A percentile compares a stretch with the other conserved stretches of the same genome.
These are phyloP conservation scores for Kickxella alabastrina DNA, from an alignment of 192 early-diverging fungal genomes.

Conservation along the genomic window DNA sequence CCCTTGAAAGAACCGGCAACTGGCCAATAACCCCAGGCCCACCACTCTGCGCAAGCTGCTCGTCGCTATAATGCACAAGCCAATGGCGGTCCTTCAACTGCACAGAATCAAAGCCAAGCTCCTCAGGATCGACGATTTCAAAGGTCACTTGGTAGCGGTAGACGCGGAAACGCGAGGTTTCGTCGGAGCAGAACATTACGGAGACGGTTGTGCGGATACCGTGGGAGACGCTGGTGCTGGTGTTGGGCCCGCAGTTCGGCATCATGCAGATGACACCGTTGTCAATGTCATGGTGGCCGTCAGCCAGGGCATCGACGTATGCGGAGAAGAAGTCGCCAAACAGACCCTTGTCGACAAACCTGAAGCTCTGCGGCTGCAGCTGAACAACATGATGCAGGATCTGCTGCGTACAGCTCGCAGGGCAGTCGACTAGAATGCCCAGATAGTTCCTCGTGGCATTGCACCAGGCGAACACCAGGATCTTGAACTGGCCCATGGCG, in stretches of 20 bases:
- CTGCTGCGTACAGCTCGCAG: neutral
- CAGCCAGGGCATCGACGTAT: conserved; percentile 26
- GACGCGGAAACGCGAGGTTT: conserved; percentile 19
- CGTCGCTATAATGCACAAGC: conserved; percentile 22
- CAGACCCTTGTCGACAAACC: conserved; percentile 30
- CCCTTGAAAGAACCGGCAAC: conserved; percentile 22
- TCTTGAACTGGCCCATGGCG: conserved; percentile 17
- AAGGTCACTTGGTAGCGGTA: conserved; percentile 47
- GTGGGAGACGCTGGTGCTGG: conserved; percentile 14
- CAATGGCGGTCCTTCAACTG: conserved; percentile 38
- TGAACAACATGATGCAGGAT: conserved; percentile 44
- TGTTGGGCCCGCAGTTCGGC: conserved; percentile 35
- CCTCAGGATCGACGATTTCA: conserved; percentile 19
- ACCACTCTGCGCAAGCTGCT: conserved; percentile 10
- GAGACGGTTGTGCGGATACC: conserved; percentile 42
- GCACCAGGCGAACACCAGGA: conserved; percentile 46
- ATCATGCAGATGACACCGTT: conserved; percentile 28
- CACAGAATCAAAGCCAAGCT: conserved; percentile 14
- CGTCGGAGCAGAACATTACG: conserved; percentile 42
- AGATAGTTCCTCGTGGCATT: conserved; percentile 35
- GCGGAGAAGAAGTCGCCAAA: conserved; percentile 38
- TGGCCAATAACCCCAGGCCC: conserved; percentile 36
- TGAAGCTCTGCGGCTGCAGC: conserved; percentile 33
- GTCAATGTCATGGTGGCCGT: conserved; percentile 19
- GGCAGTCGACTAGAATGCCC: conserved; percentile 32